These are phyloP conservation scores for Fusarium torreyae DNA, from an alignment of 2,329 filamentous ascomycete genomes.

Conservation along the genomic window DNA sequence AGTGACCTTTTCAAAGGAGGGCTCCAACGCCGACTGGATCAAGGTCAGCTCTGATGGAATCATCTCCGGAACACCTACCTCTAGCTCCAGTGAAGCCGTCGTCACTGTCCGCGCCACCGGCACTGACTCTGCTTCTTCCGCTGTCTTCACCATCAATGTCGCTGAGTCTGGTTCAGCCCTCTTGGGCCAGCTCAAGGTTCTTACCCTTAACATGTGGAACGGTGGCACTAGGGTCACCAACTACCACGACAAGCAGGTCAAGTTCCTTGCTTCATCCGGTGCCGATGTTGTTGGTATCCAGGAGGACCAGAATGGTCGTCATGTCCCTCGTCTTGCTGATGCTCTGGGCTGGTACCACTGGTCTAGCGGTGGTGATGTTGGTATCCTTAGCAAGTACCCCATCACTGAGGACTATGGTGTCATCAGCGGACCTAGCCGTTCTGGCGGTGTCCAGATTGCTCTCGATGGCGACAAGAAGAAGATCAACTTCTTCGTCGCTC, in stretches of 20 bases:
- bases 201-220: constrained; percentile 60
- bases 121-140: constrained; percentile 46
- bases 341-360: constrained; percentile 59
- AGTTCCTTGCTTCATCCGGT: constrained; percentile 52
- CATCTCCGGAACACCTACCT: constrained; percentile 55
- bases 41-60: constrained; percentile 52
- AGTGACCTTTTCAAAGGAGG: constrained; percentile 50
- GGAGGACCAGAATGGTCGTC: constrained; percentile 52
- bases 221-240: constrained; percentile 56
- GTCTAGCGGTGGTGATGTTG: constrained; percentile 52
- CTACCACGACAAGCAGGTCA: constrained; percentile 58
- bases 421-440: constrained; percentile 38
- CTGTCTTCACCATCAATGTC: constrained; percentile 55
- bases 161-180: constrained; percentile 46
- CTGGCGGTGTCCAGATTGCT: constrained; percentile 53
- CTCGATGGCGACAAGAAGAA: constrained; percentile 53
- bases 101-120: constrained; percentile 51
- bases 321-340: constrained; percentile 53
- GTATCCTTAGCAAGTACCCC: constrained; percentile 58
- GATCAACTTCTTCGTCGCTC: constrained; percentile 56
- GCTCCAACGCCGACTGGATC: constrained; percentile 53
- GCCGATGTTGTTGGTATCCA: constrained; percentile 58
- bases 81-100: constrained; percentile 31
- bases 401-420: constrained; percentile 53
- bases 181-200: constrained; percentile 54